These are phyloP conservation scores for Mortierella sp. DNA, from an alignment of 371 early-diverging fungal genomes.

Conservation along the genomic window DNA sequence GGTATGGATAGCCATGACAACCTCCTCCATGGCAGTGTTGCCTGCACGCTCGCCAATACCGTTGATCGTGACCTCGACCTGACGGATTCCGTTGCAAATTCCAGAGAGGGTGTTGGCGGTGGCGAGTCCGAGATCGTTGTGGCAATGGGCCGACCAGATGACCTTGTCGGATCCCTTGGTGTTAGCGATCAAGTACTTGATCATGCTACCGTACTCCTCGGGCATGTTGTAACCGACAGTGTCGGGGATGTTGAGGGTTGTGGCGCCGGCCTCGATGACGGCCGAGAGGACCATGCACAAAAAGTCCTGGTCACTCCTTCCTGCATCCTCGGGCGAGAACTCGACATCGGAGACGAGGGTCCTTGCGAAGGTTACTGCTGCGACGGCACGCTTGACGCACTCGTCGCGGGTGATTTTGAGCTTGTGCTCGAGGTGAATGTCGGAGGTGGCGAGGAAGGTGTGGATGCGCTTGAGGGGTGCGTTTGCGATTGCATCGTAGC, in stretches of 20 bases:
- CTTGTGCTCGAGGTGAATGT: conserved; percentile 95
- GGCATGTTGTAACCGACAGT: conserved; percentile 97
- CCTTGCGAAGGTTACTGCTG: conserved; percentile 85
- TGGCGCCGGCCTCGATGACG: conserved; percentile 96
- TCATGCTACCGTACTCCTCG: conserved; percentile 88
- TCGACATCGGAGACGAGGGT: conserved; percentile 90
- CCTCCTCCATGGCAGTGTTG: conserved; percentile 96
- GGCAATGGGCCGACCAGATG: conserved; percentile 95
- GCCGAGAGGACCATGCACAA: conserved; percentile 85
- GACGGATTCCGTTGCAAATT: conserved; percentile 91
- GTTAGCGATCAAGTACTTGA: conserved; percentile 83
- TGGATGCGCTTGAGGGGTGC: conserved; percentile 94
- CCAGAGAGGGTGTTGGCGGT: conserved; percentile 97
- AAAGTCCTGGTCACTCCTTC: conserved; percentile 90
- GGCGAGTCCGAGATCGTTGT: conserved; percentile 97
- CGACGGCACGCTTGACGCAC: conserved; percentile 88
- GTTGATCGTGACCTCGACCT: conserved; percentile 97
- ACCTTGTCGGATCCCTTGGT: conserved; percentile 83
- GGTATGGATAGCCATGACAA: conserved; percentile 94
- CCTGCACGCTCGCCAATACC: conserved; percentile 99
- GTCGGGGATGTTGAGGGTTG: conserved; percentile 96
- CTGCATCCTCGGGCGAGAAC: conserved; percentile 96
- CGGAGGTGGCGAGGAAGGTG: conserved; percentile 95
- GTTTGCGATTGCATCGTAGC: conserved; percentile 86
- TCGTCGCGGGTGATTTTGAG: conserved; percentile 90